Conservation (phyloP, 331 rosid species). For the Rosa hybrid region DNA sequence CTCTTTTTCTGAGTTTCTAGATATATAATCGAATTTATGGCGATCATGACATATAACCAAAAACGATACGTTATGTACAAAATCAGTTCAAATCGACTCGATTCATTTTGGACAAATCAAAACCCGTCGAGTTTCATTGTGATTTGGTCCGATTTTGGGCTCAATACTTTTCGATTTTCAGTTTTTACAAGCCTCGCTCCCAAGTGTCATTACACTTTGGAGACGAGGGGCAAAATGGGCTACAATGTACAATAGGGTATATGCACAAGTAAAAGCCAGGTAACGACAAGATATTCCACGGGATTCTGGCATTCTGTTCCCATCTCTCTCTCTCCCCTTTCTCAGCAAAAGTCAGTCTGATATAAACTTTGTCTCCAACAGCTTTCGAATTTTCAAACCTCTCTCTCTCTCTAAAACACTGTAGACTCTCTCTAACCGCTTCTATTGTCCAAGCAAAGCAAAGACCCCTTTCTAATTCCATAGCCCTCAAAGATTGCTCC, state of each 20-base stretch:
- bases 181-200: no score
- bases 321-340: neutral
- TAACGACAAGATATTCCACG: conserved; percentile 19
- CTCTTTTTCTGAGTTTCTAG: no score
- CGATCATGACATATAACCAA: no score
- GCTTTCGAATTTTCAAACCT: conserved; percentile 46
- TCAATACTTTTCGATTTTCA: no score
- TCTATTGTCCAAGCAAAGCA: conserved; percentile 13
- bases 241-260: rapidly evolving
- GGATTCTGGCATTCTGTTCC: neutral
- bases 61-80: no score
- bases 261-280: neutral
- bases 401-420: conserved; percentile 24
- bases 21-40: no score
- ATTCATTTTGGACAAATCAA: no score
- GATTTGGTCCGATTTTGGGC: no score
- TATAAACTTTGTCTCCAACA: conserved; percentile 59
- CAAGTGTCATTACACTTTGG: no score
- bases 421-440: conserved; percentile 14
- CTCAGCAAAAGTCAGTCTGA: conserved; percentile 12
- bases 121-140: no score
- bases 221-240: neutral
- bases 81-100: no score
- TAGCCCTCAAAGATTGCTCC: conserved; percentile 1
- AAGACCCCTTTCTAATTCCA: neutral